Evolutionary conservation across 1,284 basidiomycete genomes (phyloP), one percentile per base, ranked within the genome.

Genomic region (Malassezia globosa): DNA sequence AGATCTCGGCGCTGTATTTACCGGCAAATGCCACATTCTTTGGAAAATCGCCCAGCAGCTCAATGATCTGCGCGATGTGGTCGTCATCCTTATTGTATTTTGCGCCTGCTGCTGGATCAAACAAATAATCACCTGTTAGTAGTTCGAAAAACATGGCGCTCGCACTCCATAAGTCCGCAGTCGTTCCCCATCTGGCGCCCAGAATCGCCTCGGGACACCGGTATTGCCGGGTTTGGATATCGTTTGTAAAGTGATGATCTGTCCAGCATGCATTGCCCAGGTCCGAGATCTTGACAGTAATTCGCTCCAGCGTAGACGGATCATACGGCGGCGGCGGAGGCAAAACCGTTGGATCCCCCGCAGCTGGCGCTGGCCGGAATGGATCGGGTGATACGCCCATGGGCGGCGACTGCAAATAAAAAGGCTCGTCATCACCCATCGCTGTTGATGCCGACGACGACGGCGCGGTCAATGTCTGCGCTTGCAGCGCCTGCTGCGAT

Each of bases 211-310:
- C 92, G 0, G 94, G 92, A 76, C 87, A 90, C 33, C 94, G 82
- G 72, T 96, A 96, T 69, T 96, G 92, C 55, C 92, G 77, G 33
- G 94, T 97, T 75, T 97, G 92, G 59, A 92, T 92, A 65, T 90
- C 87, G 72, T 92, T 87, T 38, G 87, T 92, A 57, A 90, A 90
- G 67, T 92, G 87, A 54, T 90, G 84, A 65, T 90, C 85, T 22
- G 80, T 80, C 85, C 85, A 90, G 21, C 85, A 86, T 19, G 85
- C 86, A 72, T 95, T 94, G 18, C 89, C 92, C 46, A 97, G 75
- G 77, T 97, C 94, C 26, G 92, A 92, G 70, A 97, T 96, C 78
- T 97, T 96, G 57, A 97, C 94, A 3, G 90, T 96, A 59, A 97
- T 94, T 67, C 83, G 81, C 72, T 95, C 89, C 29, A 79, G 66